Percentiles rank a stretch among this genome's conserved stretches.
phyloP scores from a whole-genome alignment of 352 stramenopile genomes.

The Globisporangium acanthophoron region DNA sequence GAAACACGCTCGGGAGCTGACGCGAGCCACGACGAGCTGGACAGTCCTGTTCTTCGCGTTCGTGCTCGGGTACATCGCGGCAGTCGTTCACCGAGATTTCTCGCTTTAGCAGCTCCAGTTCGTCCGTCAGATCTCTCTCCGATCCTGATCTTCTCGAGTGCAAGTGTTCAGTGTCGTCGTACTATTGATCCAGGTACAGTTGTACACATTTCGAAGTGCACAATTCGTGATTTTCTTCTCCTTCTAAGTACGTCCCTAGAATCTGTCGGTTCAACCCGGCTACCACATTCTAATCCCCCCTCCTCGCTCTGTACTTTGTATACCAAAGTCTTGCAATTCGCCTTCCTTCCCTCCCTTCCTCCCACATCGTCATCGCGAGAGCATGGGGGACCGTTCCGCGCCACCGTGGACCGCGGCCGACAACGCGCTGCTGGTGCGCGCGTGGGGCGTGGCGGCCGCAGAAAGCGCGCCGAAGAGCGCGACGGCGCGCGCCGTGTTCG shows the following conservation, averaged over 20 bases:
- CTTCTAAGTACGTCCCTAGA: too few species aligned
- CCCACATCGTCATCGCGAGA: neutral
- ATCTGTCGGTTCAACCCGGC: too few species aligned
- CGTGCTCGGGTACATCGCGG: neutral
- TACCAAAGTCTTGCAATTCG: too few species aligned
- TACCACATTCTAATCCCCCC: too few species aligned
- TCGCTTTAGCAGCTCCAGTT: neutral
- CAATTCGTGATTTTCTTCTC: too few species aligned
- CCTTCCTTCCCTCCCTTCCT: too few species aligned
- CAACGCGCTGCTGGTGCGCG: conserved; percentile 1
- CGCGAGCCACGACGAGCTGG: neutral
- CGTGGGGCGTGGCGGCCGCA: neutral
- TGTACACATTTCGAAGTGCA: too few species aligned
- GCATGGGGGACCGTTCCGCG: neutral
- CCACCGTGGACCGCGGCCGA: neutral
- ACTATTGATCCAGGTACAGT: too few species aligned
- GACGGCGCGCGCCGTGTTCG: neutral
- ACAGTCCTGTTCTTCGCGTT: neutral
- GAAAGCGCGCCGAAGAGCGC: neutral
- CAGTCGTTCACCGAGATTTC: neutral
- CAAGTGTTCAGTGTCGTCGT: too few species aligned
- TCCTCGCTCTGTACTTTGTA: too few species aligned
- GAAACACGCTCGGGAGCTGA: neutral
- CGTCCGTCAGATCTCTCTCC: too few species aligned
- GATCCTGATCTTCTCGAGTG: too few species aligned